Evolutionary conservation across 2,329 filamentous ascomycete genomes (phyloP).

Genomic region (Ceratocystis diversiconidia): DNA sequence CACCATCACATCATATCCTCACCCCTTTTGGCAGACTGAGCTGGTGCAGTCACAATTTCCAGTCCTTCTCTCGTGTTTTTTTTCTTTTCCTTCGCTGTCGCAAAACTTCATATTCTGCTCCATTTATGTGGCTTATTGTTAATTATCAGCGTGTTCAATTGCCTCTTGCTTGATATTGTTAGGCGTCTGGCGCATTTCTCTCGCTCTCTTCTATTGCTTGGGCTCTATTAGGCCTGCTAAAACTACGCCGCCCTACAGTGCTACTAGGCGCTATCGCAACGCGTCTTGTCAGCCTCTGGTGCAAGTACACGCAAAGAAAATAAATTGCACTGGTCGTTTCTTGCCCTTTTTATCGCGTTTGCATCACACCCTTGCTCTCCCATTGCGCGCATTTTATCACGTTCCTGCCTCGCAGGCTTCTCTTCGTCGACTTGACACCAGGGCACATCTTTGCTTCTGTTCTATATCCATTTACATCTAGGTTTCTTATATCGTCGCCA

Average conservation of each 20-base stretch:
- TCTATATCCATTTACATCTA: not conserved
- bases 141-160: not conserved
- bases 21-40: not conserved
- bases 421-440: not conserved
- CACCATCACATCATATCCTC: not conserved
- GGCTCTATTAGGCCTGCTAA: not conserved
- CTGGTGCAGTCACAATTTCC: not conserved
- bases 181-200: not conserved
- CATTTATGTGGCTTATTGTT: not conserved
- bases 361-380: not conserved
- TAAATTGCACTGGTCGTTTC: not conserved
- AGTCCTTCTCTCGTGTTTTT: not conserved
- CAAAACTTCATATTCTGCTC: not conserved
- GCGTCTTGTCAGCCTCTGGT: conserved; percentile 6
- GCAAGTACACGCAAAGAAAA: not conserved
- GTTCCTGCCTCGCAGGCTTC: not conserved
- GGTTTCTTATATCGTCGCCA: not conserved
- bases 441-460: not conserved
- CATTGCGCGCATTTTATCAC: conserved; percentile 2
- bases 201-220: not conserved
- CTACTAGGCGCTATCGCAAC: conserved; percentile 7
- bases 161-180: not conserved
- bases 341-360: not conserved
- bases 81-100: not conserved
- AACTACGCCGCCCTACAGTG: not conserved